Conservation (phyloP, 2,329 filamentous ascomycete species). For the Blumeriella jaapii region DNA sequence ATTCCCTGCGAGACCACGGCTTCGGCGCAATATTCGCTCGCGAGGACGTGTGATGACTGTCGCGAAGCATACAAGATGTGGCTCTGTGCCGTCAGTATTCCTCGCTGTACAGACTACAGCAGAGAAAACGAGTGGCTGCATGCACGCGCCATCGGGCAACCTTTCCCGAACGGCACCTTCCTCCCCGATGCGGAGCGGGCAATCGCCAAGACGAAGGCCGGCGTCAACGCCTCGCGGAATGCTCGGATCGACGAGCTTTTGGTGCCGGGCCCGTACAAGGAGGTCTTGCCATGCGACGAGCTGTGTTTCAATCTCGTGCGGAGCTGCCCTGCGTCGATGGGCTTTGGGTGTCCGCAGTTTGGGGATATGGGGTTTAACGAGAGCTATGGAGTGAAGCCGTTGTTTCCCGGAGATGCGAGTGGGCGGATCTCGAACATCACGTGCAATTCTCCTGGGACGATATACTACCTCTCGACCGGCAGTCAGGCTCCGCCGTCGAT, state of each 20-base stretch:
- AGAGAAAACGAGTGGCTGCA: constrained; percentile 38
- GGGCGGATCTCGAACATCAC: constrained; percentile 26
- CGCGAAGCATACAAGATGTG: constrained; percentile 76
- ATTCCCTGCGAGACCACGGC: constrained; percentile 70
- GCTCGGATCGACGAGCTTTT: constrained; percentile 59
- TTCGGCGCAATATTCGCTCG: constrained; percentile 71
- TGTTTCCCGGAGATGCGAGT: constrained; percentile 25
- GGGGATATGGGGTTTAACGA: constrained; percentile 32
- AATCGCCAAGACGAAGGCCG: constrained; percentile 12
- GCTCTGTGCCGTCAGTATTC: constrained; percentile 89
- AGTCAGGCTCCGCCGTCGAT: constrained; percentile 42
- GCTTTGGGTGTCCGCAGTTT: constrained; percentile 60
- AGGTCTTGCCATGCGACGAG: constrained; percentile 79
- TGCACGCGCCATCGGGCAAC: constrained; percentile 58
- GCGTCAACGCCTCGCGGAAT: constrained; percentile 52
- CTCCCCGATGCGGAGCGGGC: constrained; percentile 32
- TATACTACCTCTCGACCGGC: constrained; percentile 36
- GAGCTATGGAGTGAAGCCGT: constrained; percentile 33
- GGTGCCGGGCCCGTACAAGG: constrained; percentile 81
- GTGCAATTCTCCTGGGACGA: constrained; percentile 52
- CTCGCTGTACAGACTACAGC: constrained; percentile 78
- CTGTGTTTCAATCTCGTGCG: constrained; percentile 79
- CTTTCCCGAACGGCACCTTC: constrained; percentile 57
- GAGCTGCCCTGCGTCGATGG: constrained; percentile 67
- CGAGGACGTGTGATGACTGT: constrained; percentile 65